Conservation (phyloP, 2,329 filamentous ascomycete genomes). For the Cladosporium velox region DNA sequence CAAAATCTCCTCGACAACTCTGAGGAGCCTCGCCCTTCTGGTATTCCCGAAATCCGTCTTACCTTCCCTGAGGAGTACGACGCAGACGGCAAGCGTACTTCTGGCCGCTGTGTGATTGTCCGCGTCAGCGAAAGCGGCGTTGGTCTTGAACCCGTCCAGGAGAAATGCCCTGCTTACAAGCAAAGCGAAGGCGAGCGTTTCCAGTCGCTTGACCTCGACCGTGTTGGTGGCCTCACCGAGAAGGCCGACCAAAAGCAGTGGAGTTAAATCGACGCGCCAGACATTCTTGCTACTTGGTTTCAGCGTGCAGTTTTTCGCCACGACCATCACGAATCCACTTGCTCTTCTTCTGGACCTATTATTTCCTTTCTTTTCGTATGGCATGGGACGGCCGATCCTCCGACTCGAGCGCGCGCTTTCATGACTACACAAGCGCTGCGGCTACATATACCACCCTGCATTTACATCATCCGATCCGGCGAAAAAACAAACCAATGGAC, state of each 20-base stretch:
- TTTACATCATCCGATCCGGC: constrained; percentile 17
- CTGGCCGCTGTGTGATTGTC: constrained; percentile 87
- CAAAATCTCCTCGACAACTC: constrained; percentile 76
- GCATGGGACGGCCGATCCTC: constrained; percentile 16
- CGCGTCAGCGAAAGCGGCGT: constrained; percentile 85
- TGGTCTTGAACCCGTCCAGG: constrained; percentile 79
- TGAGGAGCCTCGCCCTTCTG: constrained; percentile 67
- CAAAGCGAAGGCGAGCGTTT: constrained; percentile 74
- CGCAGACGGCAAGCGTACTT: constrained; percentile 74
- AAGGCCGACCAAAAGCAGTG: constrained; percentile 56
- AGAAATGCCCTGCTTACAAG: constrained; percentile 86
- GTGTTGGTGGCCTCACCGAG: constrained; percentile 92
- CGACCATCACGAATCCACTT: constrained; percentile 22
- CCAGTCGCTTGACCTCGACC: constrained; percentile 90
- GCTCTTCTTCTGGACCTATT: constrained; percentile 17
- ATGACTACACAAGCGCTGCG: constrained; percentile 15
- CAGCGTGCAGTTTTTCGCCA: constrained; percentile 18
- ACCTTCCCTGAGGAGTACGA: constrained; percentile 97
- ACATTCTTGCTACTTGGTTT: constrained; percentile 13
- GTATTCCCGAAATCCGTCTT: constrained; percentile 93
- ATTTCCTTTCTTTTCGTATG: constrained; percentile 17
- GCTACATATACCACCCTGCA: constrained; percentile 18
- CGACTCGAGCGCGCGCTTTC: constrained; percentile 13
- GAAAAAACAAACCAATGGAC: constrained; percentile 1
- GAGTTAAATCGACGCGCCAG: constrained; percentile 15